Evolutionary conservation across 1,284 basidiomycete species (phyloP).

Genomic region (Ceratobasidium sp.): DNA sequence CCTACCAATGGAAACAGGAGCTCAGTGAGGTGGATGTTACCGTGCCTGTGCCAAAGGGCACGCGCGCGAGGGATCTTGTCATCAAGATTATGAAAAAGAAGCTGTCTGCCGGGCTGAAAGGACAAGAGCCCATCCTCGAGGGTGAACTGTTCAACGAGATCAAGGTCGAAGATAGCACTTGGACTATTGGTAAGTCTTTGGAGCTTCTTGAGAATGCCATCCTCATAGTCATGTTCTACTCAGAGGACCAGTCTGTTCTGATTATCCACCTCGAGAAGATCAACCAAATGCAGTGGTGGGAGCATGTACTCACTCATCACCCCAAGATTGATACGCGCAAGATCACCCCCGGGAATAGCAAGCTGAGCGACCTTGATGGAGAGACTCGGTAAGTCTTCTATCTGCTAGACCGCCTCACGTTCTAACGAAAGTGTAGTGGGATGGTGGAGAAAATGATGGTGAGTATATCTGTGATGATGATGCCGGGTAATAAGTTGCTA

Average conservation of each 20-base stretch:
- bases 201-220: background rate
- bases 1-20: slow-evolving; percentile 93
- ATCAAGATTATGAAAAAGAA: slow-evolving; percentile 84
- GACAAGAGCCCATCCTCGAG: slow-evolving; percentile 81
- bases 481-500: slow-evolving; percentile 4
- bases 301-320: slow-evolving; percentile 93
- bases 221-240: background rate
- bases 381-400: slow-evolving; percentile 75
- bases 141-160: slow-evolving; percentile 96
- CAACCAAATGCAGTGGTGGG: slow-evolving; percentile 95
- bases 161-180: slow-evolving; percentile 96
- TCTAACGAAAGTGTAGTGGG: slow-evolving; percentile 64
- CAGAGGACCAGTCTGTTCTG: slow-evolving; percentile 82
- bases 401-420: background rate
- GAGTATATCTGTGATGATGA: slow-evolving; percentile 52
- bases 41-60: slow-evolving; percentile 88
- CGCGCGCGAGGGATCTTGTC: slow-evolving; percentile 78
- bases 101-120: slow-evolving; percentile 87
- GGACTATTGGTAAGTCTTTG: slow-evolving; percentile 84
- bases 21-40: slow-evolving; percentile 87
- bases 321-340: slow-evolving; percentile 98
- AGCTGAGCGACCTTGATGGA: slow-evolving; percentile 93
- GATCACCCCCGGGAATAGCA: slow-evolving; percentile 95
- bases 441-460: slow-evolving; percentile 99
- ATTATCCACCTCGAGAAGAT: slow-evolving; percentile 88